Evolutionary conservation across 1,139 yeast genomes (phyloP).

Genomic region (Saccharomyces pastorianus): DNA sequence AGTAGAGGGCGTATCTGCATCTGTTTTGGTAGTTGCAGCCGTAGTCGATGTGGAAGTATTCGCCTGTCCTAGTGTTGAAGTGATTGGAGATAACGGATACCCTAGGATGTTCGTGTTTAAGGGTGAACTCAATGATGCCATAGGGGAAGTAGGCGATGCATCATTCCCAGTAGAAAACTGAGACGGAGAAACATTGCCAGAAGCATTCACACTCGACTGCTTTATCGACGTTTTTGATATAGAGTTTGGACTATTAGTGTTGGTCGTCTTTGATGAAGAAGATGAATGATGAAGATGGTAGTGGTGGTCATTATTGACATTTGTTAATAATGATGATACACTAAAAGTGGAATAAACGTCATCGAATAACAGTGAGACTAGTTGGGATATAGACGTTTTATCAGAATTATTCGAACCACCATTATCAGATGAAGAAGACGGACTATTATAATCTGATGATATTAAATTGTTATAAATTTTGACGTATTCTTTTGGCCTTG

Average conservation of each 20-base stretch:
- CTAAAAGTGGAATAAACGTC: conserved; percentile 20
- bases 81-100: neutral
- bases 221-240: neutral
- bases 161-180: neutral
- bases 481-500: conserved; percentile 28
- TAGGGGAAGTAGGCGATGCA: neutral
- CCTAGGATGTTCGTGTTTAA: neutral
- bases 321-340: conserved; percentile 16
- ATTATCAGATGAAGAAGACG: neutral
- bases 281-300: neutral
- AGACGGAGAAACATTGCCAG: neutral
- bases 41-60: neutral
- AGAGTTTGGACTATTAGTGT: neutral
- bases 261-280: neutral
- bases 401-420: neutral
- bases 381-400: conserved; percentile 6
- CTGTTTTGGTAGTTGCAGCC: neutral
- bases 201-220: neutral
- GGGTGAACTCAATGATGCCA: neutral
- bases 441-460: neutral
- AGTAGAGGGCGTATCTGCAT: neutral
- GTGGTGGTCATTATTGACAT: conserved; percentile 3
- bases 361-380: conserved; percentile 17
- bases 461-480: conserved; percentile 10
- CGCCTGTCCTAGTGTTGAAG: neutral